Percentiles rank a stretch among this genome's conserved stretches.
Conservation (phyloP, 2,329 filamentous ascomycete species). For the Cladophialophora carrionii region DNA sequence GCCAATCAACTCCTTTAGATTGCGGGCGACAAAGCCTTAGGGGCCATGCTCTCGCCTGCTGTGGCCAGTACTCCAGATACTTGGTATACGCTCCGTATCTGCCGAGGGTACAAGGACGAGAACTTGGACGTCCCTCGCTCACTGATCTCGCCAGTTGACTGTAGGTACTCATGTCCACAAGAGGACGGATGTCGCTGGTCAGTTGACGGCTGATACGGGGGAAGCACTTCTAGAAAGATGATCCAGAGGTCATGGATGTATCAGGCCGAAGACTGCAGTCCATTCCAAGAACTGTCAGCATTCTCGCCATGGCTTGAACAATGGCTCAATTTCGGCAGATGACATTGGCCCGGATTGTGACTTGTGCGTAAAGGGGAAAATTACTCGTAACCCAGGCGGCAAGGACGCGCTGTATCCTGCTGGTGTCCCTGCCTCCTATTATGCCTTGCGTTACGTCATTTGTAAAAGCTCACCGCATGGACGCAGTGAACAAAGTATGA, state of each 20-base stretch:
- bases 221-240: neutral
- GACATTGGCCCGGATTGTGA: neutral
- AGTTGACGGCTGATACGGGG: neutral
- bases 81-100: no score
- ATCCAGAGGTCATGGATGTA: neutral
- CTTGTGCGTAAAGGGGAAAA: neutral
- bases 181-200: neutral
- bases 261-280: no score
- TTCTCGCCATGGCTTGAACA: neutral
- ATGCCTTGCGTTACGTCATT: neutral
- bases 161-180: neutral
- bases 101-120: no score
- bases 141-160: no score
- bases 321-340: neutral
- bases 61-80: no score
- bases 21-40: neutral
- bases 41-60: neutral
- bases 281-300: neutral
- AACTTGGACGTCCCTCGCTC: no score
- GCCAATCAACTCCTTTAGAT: neutral
- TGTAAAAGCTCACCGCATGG: no score
- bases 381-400: no score
- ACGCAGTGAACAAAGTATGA: no score
- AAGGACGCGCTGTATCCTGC: neutral
- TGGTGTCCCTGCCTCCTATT: neutral